Evolutionary conservation across 116 monocot genomes (phyloP).

Genomic region (Trichopus zeylanicus): DNA sequence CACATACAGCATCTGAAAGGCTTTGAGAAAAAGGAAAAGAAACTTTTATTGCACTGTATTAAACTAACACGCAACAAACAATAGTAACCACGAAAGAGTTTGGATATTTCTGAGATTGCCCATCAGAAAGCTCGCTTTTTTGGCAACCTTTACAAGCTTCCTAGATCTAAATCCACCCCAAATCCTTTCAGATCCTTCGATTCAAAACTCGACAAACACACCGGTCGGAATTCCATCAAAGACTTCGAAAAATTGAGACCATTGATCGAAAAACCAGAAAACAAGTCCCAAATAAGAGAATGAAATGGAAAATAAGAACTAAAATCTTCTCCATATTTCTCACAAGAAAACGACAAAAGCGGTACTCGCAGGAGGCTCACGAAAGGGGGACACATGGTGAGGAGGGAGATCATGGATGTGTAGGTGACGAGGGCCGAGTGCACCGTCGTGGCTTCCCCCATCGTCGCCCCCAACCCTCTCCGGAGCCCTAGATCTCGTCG

Average conservation of each 20-base stretch:
- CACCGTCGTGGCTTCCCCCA: constrained; percentile 39
- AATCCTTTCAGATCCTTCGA: no score
- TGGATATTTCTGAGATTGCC: no score
- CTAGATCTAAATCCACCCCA: no score
- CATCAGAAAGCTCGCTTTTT: no score
- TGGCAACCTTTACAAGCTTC: no score
- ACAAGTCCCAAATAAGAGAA: not conserved
- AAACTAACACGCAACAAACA: not conserved
- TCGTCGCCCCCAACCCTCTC: constrained; percentile 5
- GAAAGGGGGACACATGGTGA: constrained; percentile 92
- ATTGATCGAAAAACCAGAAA: no score
- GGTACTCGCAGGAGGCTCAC: constrained; percentile 90
- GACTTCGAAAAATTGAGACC: no score
- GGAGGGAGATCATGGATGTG: constrained; percentile 82
- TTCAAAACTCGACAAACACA: no score
- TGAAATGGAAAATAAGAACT: not conserved
- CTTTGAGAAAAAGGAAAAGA: not conserved
- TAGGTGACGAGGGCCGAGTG: constrained; percentile 81
- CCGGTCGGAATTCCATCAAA: no score
- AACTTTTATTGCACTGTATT: not conserved
- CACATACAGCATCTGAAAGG: not conserved
- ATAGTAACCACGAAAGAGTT: not conserved
- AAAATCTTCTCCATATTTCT: no score
- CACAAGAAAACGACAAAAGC: not conserved
- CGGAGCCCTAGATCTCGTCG: no score